Base-by-base conservation (phyloP, 352 stramenopile species). In the Pythium utonaiense region DNA sequence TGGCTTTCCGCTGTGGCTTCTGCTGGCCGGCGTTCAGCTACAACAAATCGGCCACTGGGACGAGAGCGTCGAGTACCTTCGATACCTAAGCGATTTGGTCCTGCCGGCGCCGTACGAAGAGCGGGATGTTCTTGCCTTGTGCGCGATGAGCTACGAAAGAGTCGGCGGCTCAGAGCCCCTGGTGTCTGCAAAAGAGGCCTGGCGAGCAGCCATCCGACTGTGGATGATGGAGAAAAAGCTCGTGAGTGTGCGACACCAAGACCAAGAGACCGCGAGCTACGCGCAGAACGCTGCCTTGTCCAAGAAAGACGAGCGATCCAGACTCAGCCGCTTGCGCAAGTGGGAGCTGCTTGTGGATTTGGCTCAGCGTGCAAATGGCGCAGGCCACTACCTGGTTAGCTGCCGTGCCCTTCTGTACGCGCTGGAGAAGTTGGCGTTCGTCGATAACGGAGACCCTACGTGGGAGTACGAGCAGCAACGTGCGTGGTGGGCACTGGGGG, bases 41-140 rank as follows among this genome's bases (percentile, higher is more conserved):
- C 75, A 86, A 31, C 78, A 91, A 24, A 27, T 66, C n/a, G 74
- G 72, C 2, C 64, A 78, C 6, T 84, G 75, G 73, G 62, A 72
- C 10, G 69, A 88, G 42, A 91, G 81, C 57, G 66, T 82, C 13
- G 61, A 64, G 21, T 91, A 91, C 58, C 56, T 91, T 22, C 71
- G 53, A 16, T 91, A 88, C 30, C 47, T 91, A 2, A 69, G 75
- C 3, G 80, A 91, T 36, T 66, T 86, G 0, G 69, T 69, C 0
- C 57, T 66, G 34, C 78, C 77, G 17, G 10, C 60, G 12, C 75
- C 77, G 16, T 91, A 88, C 40, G 30, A 76, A 10, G 80, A 91
- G 64, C 67, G 77, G 2, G 80, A 91, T 34, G 75, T 88, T 3
- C 65, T 91, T 9, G 66, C 58, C 21, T 52, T 91, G 25, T 85